phyloP scores from a whole-genome alignment of 1,139 yeast genomes.

The Hansenula lynferdii region DNA sequence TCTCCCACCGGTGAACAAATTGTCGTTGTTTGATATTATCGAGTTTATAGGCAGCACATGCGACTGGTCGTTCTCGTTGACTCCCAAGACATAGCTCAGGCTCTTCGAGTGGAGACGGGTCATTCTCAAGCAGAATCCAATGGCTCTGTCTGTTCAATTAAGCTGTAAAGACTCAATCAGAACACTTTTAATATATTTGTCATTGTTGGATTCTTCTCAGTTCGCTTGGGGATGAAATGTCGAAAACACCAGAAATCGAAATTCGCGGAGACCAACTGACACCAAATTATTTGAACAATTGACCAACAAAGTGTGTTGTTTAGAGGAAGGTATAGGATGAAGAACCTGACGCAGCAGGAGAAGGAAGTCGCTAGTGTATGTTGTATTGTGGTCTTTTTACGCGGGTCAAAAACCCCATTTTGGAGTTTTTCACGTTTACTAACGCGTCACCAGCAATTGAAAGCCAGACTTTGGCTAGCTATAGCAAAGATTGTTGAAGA shows the following conservation, averaged over 20 bases:
- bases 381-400: not conserved
- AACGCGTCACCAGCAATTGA: slow-evolving; percentile 36
- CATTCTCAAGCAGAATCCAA: too few relatives aligned
- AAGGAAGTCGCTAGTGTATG: slow-evolving; percentile 26
- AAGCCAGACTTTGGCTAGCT: slow-evolving; percentile 52
- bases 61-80: not conserved
- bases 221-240: too few relatives aligned
- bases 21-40: slow-evolving; percentile 21
- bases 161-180: too few relatives aligned
- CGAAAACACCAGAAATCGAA: too few relatives aligned
- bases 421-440: not conserved
- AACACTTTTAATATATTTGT: too few relatives aligned
- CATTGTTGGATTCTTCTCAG: too few relatives aligned
- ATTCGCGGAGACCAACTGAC: too few relatives aligned
- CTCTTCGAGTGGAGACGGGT: slow-evolving; percentile 1
- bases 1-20: slow-evolving; percentile 72
- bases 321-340: too few relatives aligned
- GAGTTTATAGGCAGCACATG: slow-evolving; percentile 27
- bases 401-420: too few relatives aligned
- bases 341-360: slow-evolving; percentile 21
- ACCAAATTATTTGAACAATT: too few relatives aligned
- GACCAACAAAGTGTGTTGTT: too few relatives aligned
- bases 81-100: slow-evolving; percentile 3
- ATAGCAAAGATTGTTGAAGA: slow-evolving; percentile 54
- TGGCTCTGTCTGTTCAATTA: too few relatives aligned